A percentile compares a stretch with the other conserved stretches of the same genome.
Conservation (phyloP, 305 asterid genomes). For the Fraxinus latifolia region DNA sequence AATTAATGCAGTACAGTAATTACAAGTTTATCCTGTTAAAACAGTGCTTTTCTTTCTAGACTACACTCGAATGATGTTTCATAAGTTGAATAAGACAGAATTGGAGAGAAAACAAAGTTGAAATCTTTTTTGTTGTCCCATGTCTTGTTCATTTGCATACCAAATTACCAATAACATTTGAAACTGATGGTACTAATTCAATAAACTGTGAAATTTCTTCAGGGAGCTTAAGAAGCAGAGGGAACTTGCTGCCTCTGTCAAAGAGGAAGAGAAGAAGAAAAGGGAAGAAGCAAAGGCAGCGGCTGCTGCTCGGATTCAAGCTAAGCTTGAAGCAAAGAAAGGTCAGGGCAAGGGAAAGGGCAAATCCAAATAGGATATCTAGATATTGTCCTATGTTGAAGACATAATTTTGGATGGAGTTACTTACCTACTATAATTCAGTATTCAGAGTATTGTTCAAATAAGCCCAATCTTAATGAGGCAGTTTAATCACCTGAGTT, state of each 20-base stretch:
- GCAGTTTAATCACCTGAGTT: background rate
- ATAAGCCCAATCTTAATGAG: background rate
- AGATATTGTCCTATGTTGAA: background rate
- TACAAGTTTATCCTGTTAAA: background rate
- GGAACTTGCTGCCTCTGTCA: constrained; percentile 68
- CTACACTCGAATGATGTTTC: background rate
- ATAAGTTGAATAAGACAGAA: background rate
- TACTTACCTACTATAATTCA: background rate
- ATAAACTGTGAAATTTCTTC: background rate
- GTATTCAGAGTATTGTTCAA: background rate
- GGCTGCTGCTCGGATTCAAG: constrained; percentile 94
- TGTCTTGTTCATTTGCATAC: background rate
- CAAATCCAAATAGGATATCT: constrained; percentile 51
- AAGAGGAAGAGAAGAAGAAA: constrained; percentile 96
- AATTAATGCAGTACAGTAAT: background rate
- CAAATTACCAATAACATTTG: background rate
- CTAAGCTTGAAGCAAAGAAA: constrained; percentile 86
- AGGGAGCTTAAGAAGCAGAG: constrained; percentile 94
- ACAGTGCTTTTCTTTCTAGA: background rate
- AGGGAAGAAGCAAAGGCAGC: constrained; percentile 97
- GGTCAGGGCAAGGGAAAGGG: constrained; percentile 76
- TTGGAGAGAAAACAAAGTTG: background rate
- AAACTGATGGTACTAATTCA: background rate
- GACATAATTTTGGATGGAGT: background rate
- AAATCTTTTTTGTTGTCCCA: background rate